Conservation (phyloP, 1,284 basidiomycete genomes). For the Ustanciosporium gigantosporum region DNA sequence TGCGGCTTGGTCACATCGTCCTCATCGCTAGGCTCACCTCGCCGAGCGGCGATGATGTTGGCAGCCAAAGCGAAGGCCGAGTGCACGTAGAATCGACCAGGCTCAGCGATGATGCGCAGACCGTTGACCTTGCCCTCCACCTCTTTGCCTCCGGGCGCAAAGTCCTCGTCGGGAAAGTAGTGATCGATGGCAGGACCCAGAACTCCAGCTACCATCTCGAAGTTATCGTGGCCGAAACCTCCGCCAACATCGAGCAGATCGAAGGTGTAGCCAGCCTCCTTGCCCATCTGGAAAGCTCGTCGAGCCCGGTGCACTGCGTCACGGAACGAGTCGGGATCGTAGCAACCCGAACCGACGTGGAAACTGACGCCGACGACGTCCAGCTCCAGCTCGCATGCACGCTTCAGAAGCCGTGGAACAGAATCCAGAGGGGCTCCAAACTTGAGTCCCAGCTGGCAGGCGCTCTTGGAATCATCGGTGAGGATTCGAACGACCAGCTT, state of each 20-base stretch:
- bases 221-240: slow-evolving; percentile 88
- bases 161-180: slow-evolving; percentile 76
- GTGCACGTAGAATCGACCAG: slow-evolving; percentile 92
- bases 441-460: slow-evolving; percentile 92
- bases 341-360: slow-evolving; percentile 97
- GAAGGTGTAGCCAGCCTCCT: slow-evolving; percentile 79
- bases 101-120: slow-evolving; percentile 90
- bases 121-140: slow-evolving; percentile 64
- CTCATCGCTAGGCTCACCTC: slow-evolving; percentile 25
- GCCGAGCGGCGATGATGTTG: slow-evolving; percentile 82
- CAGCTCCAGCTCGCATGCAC: slow-evolving; percentile 78
- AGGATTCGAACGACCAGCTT: slow-evolving; percentile 91
- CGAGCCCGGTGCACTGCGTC: slow-evolving; percentile 86
- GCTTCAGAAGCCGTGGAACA: slow-evolving; percentile 78
- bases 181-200: slow-evolving; percentile 74
- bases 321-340: slow-evolving; percentile 83
- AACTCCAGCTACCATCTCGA: slow-evolving; percentile 78
- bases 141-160: slow-evolving; percentile 51
- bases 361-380: slow-evolving; percentile 94
- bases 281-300: slow-evolving; percentile 84
- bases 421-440: slow-evolving; percentile 88
- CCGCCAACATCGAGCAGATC: slow-evolving; percentile 89
- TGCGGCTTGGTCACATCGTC: slow-evolving; percentile 33
- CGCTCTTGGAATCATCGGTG: slow-evolving; percentile 91
- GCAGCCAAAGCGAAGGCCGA: slow-evolving; percentile 88